Evolutionary conservation across 768 basidiomycete genomes (phyloP).

Genomic region (Lactarius vividus): DNA sequence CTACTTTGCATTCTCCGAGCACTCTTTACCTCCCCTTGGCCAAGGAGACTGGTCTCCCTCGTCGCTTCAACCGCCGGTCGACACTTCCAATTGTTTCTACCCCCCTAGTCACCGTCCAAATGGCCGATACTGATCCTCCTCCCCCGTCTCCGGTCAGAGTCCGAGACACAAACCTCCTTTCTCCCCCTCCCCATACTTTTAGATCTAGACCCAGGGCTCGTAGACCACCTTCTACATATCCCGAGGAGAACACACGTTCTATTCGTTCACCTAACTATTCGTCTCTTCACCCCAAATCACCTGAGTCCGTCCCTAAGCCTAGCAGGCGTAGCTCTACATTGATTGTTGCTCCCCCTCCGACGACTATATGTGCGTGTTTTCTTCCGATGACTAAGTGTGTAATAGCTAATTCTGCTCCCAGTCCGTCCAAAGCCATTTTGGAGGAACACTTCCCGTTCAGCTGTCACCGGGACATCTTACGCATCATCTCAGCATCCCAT

Average conservation of each 20-base stretch:
- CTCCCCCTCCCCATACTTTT: slow-evolving; percentile 14
- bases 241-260: not conserved
- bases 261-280: not conserved
- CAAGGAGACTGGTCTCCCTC: slow-evolving; percentile 15
- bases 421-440: slow-evolving; percentile 84
- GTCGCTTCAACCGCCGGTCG: slow-evolving; percentile 15
- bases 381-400: not conserved
- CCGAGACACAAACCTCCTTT: slow-evolving; percentile 9
- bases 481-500: slow-evolving; percentile 72
- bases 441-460: slow-evolving; percentile 69
- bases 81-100: slow-evolving; percentile 1
- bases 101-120: slow-evolving; percentile 22
- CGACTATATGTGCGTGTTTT: slow-evolving; percentile 56
- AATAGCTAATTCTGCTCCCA: slow-evolving; percentile 31
- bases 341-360: slow-evolving; percentile 57
- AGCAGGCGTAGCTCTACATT: not conserved
- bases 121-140: slow-evolving; percentile 14
- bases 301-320: not conserved
- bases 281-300: not conserved
- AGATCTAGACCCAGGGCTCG: not conserved
- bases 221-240: slow-evolving; percentile 10
- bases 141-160: not conserved
- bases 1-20: slow-evolving; percentile 13
- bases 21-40: slow-evolving; percentile 16
- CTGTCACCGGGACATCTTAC: slow-evolving; percentile 66